Evolutionary conservation across 2,329 filamentous ascomycete genomes (phyloP).

Genomic region (Exophiala sp.): DNA sequence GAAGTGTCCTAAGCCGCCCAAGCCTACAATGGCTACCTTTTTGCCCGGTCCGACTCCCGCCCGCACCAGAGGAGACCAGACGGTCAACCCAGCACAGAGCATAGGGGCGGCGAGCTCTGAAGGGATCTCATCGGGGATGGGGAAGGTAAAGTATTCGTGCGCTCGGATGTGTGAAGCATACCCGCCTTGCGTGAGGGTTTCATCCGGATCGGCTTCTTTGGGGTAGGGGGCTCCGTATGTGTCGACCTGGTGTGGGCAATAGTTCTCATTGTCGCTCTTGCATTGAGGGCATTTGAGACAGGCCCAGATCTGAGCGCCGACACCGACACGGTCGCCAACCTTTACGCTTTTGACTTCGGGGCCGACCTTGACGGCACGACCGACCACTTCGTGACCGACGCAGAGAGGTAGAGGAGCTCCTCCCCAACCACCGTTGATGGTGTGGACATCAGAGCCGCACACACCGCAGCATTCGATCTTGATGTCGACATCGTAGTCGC

Average conservation of each 20-base stretch:
- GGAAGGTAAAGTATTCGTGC: conserved; percentile 67
- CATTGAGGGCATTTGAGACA: conserved; percentile 62
- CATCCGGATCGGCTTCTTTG: conserved; percentile 44
- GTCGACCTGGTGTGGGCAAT: conserved; percentile 53
- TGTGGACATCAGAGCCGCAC: conserved; percentile 67
- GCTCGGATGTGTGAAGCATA: conserved; percentile 63
- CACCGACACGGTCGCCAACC: conserved; percentile 59
- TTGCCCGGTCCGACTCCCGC: conserved; percentile 66
- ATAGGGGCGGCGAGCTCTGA: conserved; percentile 40
- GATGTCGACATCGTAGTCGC: conserved; percentile 79
- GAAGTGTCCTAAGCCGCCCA: conserved; percentile 65
- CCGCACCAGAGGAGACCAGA: conserved; percentile 69
- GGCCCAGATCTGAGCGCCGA: conserved; percentile 62
- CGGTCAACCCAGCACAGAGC: conserved; percentile 76
- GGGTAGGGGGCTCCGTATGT: conserved; percentile 49
- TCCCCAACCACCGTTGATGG: conserved; percentile 56
- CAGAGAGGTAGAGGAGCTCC: conserved; percentile 48
- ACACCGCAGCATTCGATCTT: conserved; percentile 77
- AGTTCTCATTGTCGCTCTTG: conserved; percentile 61
- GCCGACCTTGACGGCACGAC: conserved; percentile 62
- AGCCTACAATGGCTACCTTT: conserved; percentile 38
- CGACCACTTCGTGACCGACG: conserved; percentile 61
- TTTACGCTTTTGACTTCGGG: conserved; percentile 57
- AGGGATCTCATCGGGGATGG: conserved; percentile 64
- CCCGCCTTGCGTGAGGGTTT: conserved; percentile 61